Percentiles rank a stretch among this genome's conserved stretches.
These are phyloP conservation scores for Rhodotorula sp. DNA, from an alignment of 1,284 basidiomycete species.

Conservation along the genomic window DNA sequence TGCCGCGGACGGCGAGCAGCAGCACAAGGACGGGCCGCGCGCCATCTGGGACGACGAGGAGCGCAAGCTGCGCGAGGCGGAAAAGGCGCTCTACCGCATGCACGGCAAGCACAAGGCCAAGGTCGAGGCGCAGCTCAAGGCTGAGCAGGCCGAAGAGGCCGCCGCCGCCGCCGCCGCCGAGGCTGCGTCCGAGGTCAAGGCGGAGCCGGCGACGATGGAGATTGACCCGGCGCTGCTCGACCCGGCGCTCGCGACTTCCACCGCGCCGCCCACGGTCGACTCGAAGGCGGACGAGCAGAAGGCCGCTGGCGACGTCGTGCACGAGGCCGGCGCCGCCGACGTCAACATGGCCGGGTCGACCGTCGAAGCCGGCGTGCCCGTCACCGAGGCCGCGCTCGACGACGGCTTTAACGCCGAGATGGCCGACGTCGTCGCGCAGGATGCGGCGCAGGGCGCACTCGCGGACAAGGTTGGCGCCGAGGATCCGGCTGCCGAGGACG, in stretches of 20 bases:
- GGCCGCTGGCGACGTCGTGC: neutral
- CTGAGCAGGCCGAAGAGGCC: neutral
- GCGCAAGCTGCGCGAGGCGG: conserved; percentile 15
- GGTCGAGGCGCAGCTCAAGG: neutral
- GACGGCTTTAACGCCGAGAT: conserved; percentile 36
- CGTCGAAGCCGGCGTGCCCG: conserved; percentile 6
- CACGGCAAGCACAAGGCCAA: conserved; percentile 1
- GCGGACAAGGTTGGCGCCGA: conserved; percentile 2
- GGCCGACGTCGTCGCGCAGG: conserved; percentile 16
- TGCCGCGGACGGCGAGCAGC: neutral
- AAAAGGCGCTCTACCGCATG: conserved; percentile 4
- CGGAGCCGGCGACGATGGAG: neutral
- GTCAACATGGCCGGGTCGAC: conserved; percentile 2
- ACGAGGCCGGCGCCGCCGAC: conserved; percentile 3
- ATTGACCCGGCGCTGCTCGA: neutral
- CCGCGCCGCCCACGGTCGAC: neutral
- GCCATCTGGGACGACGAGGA: conserved; percentile 21
- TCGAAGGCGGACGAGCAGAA: neutral
- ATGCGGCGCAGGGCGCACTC: conserved; percentile 8
- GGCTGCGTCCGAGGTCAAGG: neutral
- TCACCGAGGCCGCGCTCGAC: conserved; percentile 22
- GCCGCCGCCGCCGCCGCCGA: neutral
- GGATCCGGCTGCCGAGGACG: conserved; percentile 4
- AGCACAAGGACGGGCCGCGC: conserved; percentile 2
- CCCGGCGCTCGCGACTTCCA: neutral